These are phyloP conservation scores for Ceratorhiza oryzae-sativae DNA, from an alignment of 1,284 basidiomycete genomes.

Conservation along the genomic window DNA sequence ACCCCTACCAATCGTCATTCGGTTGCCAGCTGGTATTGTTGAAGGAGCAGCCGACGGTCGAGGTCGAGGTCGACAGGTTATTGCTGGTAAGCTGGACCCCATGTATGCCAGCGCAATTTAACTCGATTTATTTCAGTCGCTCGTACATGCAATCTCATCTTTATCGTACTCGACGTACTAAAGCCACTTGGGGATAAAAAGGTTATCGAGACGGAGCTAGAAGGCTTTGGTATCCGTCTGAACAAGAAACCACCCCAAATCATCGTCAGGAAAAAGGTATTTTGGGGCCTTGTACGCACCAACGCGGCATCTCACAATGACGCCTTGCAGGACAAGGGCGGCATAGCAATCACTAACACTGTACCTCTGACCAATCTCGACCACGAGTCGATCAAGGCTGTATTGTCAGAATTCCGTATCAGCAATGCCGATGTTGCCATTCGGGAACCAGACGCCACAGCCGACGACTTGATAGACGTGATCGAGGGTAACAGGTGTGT, in stretches of 20 bases:
- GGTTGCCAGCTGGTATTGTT: slow-evolving; percentile 86
- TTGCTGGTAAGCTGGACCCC: slow-evolving; percentile 46
- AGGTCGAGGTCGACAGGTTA: slow-evolving; percentile 95
- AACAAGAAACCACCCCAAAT: slow-evolving; percentile 96
- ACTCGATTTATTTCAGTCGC: slow-evolving; percentile 67
- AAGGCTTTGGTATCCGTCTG: slow-evolving; percentile 95
- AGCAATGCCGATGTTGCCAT: slow-evolving; percentile 95
- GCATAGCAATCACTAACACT: slow-evolving; percentile 89
- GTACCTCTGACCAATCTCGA: slow-evolving; percentile 98
- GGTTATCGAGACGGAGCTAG: slow-evolving; percentile 89
- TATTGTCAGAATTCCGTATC: slow-evolving; percentile 81
- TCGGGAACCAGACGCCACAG: slow-evolving; percentile 89
- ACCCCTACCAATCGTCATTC: slow-evolving; percentile 37
- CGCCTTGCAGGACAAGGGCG: slow-evolving; percentile 43
- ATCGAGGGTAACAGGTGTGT: slow-evolving; percentile 87
- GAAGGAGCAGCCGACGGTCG: slow-evolving; percentile 99
- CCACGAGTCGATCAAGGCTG: slow-evolving; percentile 95
- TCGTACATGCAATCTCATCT: slow-evolving; percentile 97
- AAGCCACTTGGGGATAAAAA: slow-evolving; percentile 96
- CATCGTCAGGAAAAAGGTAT: slow-evolving; percentile 82
- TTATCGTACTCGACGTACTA: slow-evolving; percentile 97
- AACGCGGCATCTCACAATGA: not conserved
- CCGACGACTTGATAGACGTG: slow-evolving; percentile 98
- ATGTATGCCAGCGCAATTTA: not conserved
- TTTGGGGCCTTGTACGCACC: not conserved